Base-by-base conservation (phyloP, 78 protist genomes). In the Dictyostelium brefeldianum region DNA sequence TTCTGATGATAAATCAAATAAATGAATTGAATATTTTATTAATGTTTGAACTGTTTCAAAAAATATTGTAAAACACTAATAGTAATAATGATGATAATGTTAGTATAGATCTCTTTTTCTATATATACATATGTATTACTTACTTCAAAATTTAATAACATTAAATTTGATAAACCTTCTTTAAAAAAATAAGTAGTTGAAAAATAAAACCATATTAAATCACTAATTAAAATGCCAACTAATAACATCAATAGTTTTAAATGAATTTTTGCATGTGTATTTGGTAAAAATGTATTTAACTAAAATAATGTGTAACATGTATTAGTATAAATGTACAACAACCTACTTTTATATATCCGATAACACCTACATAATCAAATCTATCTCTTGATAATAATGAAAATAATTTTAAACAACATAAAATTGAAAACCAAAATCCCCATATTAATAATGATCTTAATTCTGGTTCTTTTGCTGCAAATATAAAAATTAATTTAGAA, bases 21-120 rank as follows among this genome's bases (percentile, higher is more conserved):
- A 53, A 91, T 96, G 97, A 36, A 96, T 92, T n/a, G 95, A 81
- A 83, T 96, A 96, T 59, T 96, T 96, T 22, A 91, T 87, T 43
- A 92, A 43, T 18, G 97, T 96, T 78, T 96, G 97, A 29, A 92
- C 74, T 10, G 97, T 96, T 85, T 96, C 97, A 73, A 92, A 67
- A 46, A 92, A 91, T 12, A 96, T 69, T 48, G 97, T 91, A 51
- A 83, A 78, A 65, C 91, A 84, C 96, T 96, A 59, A 59, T 59
- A 59, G 31, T 0, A 43, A 54, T 62, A 20, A 53, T 29, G 69
- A 46, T 9, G 89, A 64, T 90, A 96, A n/a, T n/a, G n/a, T n/a
- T n/a, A n/a, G n/a, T n/a, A n/a, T n/a, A n/a, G n/a, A n/a, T n/a
- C n/a, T n/a, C n/a, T n/a, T n/a, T n/a, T n/a, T n/a, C n/a, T n/a